phyloP scores from a whole-genome alignment of 1,284 basidiomycete genomes.

The Sanghuangporus sanghuang region DNA sequence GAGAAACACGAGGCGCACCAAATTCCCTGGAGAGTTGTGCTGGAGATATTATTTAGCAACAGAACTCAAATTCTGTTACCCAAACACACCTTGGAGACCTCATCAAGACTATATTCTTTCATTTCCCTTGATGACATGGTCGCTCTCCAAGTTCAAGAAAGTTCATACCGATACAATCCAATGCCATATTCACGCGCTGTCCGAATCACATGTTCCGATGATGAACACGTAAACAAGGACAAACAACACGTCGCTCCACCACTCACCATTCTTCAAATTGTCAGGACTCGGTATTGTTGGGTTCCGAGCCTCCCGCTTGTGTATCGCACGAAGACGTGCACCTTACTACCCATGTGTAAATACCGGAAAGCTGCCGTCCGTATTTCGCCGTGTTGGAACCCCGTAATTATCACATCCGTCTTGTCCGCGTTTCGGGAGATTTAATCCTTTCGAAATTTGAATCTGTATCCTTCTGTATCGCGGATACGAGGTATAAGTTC shows the following conservation, averaged over 20 bases:
- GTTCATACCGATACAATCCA: not conserved
- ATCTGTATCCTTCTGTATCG: not conserved
- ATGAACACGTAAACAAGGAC: not conserved
- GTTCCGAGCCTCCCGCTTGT: not conserved
- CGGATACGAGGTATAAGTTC: not conserved
- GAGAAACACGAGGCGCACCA: slow-evolving; percentile 37
- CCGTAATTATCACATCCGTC: not conserved
- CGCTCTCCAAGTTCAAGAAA: not conserved
- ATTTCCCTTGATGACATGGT: slow-evolving; percentile 8
- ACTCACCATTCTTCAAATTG: not conserved
- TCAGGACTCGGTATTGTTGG: not conserved
- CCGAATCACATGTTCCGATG: not conserved
- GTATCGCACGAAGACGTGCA: not conserved
- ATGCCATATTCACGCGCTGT: too few species aligned
- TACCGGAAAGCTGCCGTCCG: not conserved
- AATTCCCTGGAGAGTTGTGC: slow-evolving; percentile 75
- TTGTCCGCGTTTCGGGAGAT: not conserved
- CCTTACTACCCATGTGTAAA: not conserved
- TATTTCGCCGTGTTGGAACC: not conserved
- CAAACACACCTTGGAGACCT: slow-evolving; percentile 45
- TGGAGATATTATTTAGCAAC: slow-evolving; percentile 26
- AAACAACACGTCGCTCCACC: not conserved
- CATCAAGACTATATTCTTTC: slow-evolving; percentile 42
- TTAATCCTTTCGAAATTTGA: not conserved
- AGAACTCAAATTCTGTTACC: not conserved